Conservation (phyloP, 768 basidiomycete species). For the Pleurotus tuber-regium region DNA sequence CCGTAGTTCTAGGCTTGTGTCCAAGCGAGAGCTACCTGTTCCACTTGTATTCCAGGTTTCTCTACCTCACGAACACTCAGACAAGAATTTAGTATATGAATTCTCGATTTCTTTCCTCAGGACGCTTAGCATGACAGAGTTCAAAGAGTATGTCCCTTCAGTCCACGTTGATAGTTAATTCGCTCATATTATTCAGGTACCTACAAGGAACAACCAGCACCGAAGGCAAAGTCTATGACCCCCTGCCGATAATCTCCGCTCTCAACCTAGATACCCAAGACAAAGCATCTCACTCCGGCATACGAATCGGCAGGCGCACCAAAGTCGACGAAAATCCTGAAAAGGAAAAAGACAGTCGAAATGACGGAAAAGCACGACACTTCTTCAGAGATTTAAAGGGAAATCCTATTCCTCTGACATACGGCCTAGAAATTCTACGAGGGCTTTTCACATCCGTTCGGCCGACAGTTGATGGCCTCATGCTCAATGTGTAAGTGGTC, state of each 20-base stretch:
- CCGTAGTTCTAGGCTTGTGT: constrained; percentile 41
- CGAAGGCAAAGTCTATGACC: constrained; percentile 42
- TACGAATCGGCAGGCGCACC: constrained; percentile 42
- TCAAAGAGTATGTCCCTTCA: constrained; percentile 30
- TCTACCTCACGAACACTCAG: background rate
- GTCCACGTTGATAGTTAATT: background rate
- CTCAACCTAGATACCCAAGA: constrained; percentile 56
- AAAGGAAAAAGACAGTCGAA: background rate
- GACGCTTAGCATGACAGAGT: constrained; percentile 32
- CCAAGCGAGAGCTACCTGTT: constrained; percentile 42
- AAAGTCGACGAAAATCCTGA: background rate
- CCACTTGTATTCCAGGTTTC: constrained; percentile 31
- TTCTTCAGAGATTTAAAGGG: background rate
- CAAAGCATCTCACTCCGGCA: constrained; percentile 40
- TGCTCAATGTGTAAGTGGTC: constrained; percentile 44
- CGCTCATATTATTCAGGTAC: constrained; percentile 35
- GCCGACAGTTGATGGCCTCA: constrained; percentile 43
- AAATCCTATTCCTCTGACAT: background rate
- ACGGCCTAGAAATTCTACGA: background rate
- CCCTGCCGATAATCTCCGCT: constrained; percentile 51
- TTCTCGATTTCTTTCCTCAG: constrained; percentile 35
- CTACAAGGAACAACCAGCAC: constrained; percentile 38
- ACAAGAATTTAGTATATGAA: background rate
- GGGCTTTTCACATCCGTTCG: constrained; percentile 36
- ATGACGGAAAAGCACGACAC: background rate